phyloP scores from a whole-genome alignment of 768 basidiomycete genomes.

The Cyclocybe cylindracea region DNA sequence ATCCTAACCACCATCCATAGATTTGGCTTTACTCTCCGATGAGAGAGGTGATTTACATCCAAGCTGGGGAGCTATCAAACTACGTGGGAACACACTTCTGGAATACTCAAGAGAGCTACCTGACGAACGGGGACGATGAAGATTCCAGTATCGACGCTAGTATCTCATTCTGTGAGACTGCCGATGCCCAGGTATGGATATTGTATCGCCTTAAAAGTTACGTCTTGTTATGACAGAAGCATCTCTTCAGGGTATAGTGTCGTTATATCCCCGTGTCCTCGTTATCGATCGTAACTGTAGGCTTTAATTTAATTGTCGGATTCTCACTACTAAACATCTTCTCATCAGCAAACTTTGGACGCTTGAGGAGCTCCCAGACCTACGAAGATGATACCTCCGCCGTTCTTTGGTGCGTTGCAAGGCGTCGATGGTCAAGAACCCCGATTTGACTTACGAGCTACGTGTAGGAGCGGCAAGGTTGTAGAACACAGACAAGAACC shows the following conservation, averaged over 20 bases:
- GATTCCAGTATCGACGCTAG: conserved; percentile 48
- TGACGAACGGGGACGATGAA: conserved; percentile 47
- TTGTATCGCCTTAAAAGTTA: not conserved
- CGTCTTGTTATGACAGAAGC: not conserved
- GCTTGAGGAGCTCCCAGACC: conserved; percentile 34
- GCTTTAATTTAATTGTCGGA: not conserved
- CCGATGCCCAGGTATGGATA: conserved; percentile 46
- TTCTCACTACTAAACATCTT: conserved; percentile 1
- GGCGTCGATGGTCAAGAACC: no score
- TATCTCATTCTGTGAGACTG: conserved; percentile 68
- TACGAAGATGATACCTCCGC: no score
- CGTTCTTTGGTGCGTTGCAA: no score
- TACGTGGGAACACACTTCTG: conserved; percentile 78
- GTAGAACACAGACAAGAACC: conserved; percentile 52
- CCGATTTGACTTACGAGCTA: not conserved
- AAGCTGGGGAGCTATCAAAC: conserved; percentile 69
- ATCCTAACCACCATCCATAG: not conserved
- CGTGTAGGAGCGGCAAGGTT: conserved; percentile 48
- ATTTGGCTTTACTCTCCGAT: conserved; percentile 30
- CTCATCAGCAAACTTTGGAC: conserved; percentile 63
- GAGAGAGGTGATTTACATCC: conserved; percentile 80
- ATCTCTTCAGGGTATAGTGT: conserved; percentile 39
- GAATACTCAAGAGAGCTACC: conserved; percentile 78
- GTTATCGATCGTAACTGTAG: conserved; percentile 62
- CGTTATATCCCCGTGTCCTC: conserved; percentile 63